Conservation (phyloP, 2,329 filamentous ascomycete species). For the Pestalotiopsis sp. region DNA sequence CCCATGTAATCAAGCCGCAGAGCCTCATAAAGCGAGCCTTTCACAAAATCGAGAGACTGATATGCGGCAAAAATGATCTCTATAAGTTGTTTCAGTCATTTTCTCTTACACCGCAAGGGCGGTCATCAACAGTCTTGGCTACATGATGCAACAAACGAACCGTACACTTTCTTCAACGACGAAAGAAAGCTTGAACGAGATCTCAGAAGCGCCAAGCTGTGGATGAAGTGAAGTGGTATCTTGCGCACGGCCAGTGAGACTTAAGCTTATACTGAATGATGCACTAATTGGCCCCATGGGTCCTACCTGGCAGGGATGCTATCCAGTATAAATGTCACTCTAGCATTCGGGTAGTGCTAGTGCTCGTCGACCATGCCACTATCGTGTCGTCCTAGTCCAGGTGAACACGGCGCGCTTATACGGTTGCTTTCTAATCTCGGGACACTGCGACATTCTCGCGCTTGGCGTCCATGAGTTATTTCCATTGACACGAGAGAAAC, state of each 20-base stretch:
- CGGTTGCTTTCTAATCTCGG: neutral
- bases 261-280: neutral
- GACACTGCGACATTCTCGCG: neutral
- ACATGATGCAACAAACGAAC: neutral
- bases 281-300: neutral
- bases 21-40: neutral
- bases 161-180: neutral
- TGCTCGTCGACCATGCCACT: neutral
- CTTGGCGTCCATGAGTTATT: neutral
- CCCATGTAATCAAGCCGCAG: neutral
- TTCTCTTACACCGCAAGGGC: neutral
- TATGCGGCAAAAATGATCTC: neutral
- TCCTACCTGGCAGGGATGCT: neutral
- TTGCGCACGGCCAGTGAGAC: neutral
- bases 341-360: neutral
- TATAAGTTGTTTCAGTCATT: neutral
- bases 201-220: neutral
- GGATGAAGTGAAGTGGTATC: neutral
- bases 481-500: neutral
- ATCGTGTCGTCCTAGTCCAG: neutral
- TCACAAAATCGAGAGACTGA: neutral
- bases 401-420: neutral
- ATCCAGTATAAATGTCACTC: neutral
- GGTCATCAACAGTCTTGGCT: neutral
- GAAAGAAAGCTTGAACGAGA: neutral